Conservation (phyloP, 2,329 filamentous ascomycete genomes). For the Colletotrichum filicis region DNA sequence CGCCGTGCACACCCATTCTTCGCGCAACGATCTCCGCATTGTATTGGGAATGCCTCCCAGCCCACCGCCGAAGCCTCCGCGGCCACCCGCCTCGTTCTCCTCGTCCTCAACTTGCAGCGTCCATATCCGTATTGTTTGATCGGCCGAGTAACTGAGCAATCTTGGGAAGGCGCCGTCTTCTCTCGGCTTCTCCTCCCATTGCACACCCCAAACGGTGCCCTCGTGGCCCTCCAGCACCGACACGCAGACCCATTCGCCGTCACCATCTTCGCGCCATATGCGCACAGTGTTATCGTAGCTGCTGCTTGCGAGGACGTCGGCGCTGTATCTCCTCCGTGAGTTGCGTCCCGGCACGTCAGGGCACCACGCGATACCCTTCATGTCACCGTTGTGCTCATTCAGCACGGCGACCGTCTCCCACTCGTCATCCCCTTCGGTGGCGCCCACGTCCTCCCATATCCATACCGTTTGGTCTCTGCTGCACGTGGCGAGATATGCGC, state of each 20-base stretch:
- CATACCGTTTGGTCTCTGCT: slow-evolving; percentile 94
- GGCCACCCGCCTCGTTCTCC: slow-evolving; percentile 45
- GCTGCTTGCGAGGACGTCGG: slow-evolving; percentile 85
- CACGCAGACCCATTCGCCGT: slow-evolving; percentile 92
- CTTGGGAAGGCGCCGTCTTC: slow-evolving; percentile 62
- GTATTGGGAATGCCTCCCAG: slow-evolving; percentile 85
- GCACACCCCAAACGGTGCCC: slow-evolving; percentile 90
- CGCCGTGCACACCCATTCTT: slow-evolving; percentile 85
- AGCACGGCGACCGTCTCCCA: slow-evolving; percentile 97
- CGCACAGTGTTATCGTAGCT: slow-evolving; percentile 95
- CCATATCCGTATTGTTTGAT: slow-evolving; percentile 85
- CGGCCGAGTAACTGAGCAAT: slow-evolving; percentile 86
- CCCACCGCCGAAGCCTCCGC: slow-evolving; percentile 45
- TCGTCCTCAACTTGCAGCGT: slow-evolving; percentile 65
- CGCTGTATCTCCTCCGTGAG: slow-evolving; percentile 57
- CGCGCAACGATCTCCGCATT: slow-evolving; percentile 80
- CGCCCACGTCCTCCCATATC: slow-evolving; percentile 95
- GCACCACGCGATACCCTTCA: slow-evolving; percentile 95
- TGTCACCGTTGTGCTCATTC: slow-evolving; percentile 93
- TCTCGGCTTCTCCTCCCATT: slow-evolving; percentile 69
- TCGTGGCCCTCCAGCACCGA: slow-evolving; percentile 82
- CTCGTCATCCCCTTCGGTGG: slow-evolving; percentile 83
- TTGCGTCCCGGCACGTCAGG: slow-evolving; percentile 69
- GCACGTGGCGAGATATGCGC: slow-evolving; percentile 87
- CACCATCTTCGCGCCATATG: slow-evolving; percentile 88